Percentiles rank a stretch among this genome's conserved stretches.
Evolutionary conservation across 306 rosid genomes (phyloP).

Genomic region (Neltuma alba): DNA sequence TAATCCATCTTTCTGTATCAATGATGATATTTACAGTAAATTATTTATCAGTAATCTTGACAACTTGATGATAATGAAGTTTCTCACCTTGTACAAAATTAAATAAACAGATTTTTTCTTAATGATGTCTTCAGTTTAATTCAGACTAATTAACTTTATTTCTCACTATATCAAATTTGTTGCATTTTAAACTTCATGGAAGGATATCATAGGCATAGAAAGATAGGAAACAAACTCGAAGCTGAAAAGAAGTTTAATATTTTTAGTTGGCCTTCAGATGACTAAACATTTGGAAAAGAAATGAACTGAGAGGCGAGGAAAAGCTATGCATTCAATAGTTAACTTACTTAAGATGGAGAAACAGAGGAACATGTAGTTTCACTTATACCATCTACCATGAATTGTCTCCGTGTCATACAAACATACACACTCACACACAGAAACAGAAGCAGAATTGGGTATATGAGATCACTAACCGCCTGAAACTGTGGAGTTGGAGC

Average conservation of each 20-base stretch:
- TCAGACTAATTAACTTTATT: not conserved
- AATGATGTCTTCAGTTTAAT: not conserved
- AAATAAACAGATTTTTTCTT: not conserved
- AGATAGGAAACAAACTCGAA: not conserved
- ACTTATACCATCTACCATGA: no score
- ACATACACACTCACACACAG: not conserved
- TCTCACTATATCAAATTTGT: not conserved
- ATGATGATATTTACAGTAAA: not conserved
- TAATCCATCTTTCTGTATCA: not conserved
- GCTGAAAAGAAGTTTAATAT: not conserved
- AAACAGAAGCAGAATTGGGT: not conserved
- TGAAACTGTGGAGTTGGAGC: not conserved
- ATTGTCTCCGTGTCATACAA: not conserved
- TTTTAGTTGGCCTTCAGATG: not conserved
- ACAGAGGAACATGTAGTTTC: no score
- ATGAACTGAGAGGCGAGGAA: not conserved
- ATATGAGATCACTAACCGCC: not conserved
- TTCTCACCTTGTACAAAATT: not conserved
- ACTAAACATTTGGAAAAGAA: not conserved
- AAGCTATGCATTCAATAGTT: not conserved
- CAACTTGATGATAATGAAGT: not conserved
- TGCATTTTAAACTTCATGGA: not conserved
- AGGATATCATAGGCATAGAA: not conserved
- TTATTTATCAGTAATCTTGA: not conserved
- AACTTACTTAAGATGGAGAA: not conserved